These are phyloP conservation scores for Diplotaxis tenuifolia DNA, from an alignment of 345 rosid genomes.

Conservation along the genomic window DNA sequence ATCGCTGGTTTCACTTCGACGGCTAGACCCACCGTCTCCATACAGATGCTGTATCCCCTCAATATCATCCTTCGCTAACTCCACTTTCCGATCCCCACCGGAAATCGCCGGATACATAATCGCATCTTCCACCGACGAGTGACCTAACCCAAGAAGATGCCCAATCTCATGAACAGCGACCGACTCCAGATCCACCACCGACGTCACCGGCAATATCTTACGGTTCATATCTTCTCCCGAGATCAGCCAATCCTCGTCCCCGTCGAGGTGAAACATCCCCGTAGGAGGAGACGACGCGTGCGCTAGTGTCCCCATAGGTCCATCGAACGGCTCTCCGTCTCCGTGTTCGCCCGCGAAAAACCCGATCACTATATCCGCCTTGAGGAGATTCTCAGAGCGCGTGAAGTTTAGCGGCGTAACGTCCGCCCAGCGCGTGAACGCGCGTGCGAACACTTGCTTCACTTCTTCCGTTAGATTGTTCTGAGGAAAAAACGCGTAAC, in stretches of 20 bases:
- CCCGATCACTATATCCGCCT: conserved; percentile 65
- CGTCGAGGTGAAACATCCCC: conserved; percentile 74
- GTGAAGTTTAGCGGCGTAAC: conserved; percentile 72
- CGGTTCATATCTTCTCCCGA: conserved; percentile 25
- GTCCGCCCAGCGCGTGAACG: conserved; percentile 66
- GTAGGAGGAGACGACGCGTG: conserved; percentile 86
- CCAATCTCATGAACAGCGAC: conserved; percentile 95
- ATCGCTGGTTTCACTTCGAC: conserved; percentile 37
- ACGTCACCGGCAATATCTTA: conserved; percentile 17
- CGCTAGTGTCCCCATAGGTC: conserved; percentile 75
- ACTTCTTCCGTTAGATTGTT: conserved; percentile 44
- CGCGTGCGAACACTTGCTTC: conserved; percentile 60
- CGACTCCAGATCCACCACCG: conserved; percentile 80
- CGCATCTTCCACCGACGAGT: conserved; percentile 71
- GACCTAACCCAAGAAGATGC: conserved; percentile 82
- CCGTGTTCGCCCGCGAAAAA: conserved; percentile 81
- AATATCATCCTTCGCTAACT: conserved; percentile 55
- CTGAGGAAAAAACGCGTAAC: conserved; percentile 57
- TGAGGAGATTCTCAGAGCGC: conserved; percentile 24
- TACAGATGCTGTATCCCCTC: conserved; percentile 65
- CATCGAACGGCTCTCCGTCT: conserved; percentile 93
- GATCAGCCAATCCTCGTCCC: conserved; percentile 68
- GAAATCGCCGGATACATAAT: conserved; percentile 82
- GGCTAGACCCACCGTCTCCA: conserved; percentile 51
- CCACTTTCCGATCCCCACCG: conserved; percentile 60